These are phyloP conservation scores for Penicillium expansum DNA, from an alignment of 2,329 filamentous ascomycete genomes.

Conservation along the genomic window DNA sequence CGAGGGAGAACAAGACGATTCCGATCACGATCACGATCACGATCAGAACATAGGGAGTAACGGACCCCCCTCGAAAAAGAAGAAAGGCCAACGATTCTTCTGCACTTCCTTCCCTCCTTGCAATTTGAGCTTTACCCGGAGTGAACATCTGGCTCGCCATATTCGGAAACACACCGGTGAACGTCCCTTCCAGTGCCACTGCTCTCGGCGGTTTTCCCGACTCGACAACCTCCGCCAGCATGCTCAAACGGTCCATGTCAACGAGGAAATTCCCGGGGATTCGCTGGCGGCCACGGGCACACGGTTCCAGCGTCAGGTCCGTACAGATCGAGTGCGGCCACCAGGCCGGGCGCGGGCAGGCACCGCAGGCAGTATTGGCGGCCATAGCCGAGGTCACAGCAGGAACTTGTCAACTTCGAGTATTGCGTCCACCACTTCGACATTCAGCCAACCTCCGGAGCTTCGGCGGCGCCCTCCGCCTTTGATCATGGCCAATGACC, in stretches of 20 bases:
- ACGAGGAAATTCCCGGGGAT: conserved; percentile 92
- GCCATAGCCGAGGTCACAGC: conserved; percentile 73
- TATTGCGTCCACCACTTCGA: conserved; percentile 72
- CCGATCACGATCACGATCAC: conserved; percentile 66
- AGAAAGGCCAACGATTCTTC: conserved; percentile 93
- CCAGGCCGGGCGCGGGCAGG: conserved; percentile 72
- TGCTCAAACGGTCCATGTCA: conserved; percentile 95
- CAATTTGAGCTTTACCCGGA: conserved; percentile 89
- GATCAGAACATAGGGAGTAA: conserved; percentile 60
- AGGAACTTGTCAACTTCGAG: conserved; percentile 85
- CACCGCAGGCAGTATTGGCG: conserved; percentile 69
- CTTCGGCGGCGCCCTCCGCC: conserved; percentile 72
- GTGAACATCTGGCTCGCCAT: conserved; percentile 90
- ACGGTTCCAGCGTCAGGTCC: conserved; percentile 85
- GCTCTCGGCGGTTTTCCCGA: conserved; percentile 85
- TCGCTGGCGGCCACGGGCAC: conserved; percentile 91
- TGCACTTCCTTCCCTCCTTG: conserved; percentile 95
- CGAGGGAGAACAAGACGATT: conserved; percentile 63
- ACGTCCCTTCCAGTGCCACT: conserved; percentile 94
- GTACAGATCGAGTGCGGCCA: conserved; percentile 78
- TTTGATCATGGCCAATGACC: conserved; percentile 75
- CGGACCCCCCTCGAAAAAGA: conserved; percentile 81
- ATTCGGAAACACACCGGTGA: conserved; percentile 99
- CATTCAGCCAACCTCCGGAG: conserved; percentile 62
- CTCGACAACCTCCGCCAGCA: conserved; percentile 95